Conservation (phyloP, 2,329 filamentous ascomycete genomes). For the Coniochaeta sp. region DNA sequence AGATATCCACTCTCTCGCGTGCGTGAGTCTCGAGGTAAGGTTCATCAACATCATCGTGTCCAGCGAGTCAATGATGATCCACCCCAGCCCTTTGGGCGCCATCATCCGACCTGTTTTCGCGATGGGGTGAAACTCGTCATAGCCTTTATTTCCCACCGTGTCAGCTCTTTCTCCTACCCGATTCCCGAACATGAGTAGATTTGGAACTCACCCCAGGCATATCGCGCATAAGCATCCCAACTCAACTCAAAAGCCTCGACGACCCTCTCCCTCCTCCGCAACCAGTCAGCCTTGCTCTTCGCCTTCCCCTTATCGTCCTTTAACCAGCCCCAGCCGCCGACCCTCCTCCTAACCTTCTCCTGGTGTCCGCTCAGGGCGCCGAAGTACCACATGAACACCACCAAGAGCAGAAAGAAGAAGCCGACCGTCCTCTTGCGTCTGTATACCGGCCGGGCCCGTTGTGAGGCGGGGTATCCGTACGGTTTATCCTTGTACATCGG, state of each 20-base stretch:
- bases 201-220: conserved; percentile 76
- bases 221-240: conserved; percentile 86
- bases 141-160: conserved; percentile 38
- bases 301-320: conserved; percentile 35
- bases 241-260: conserved; percentile 85
- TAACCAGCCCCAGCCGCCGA: conserved; percentile 45
- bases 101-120: conserved; percentile 75
- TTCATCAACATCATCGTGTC: conserved; percentile 99
- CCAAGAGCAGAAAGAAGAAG: conserved; percentile 41
- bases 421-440: conserved; percentile 55
- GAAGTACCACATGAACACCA: conserved; percentile 62
- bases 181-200: not conserved
- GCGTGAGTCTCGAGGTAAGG: conserved; percentile 72
- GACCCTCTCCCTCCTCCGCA: conserved; percentile 68
- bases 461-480: conserved; percentile 59
- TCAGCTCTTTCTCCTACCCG: conserved; percentile 15
- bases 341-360: conserved; percentile 22
- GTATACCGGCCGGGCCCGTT: conserved; percentile 51
- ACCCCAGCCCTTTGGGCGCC: conserved; percentile 82
- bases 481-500: conserved; percentile 99
- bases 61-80: conserved; percentile 95
- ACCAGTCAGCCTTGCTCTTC: conserved; percentile 58
- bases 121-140: conserved; percentile 81
- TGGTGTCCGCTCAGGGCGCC: conserved; percentile 45
- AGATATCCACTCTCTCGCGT: conserved; percentile 85